Evolutionary conservation across 164 flowering plant species (phyloP).

Genomic region (Liquidambar formosana): DNA sequence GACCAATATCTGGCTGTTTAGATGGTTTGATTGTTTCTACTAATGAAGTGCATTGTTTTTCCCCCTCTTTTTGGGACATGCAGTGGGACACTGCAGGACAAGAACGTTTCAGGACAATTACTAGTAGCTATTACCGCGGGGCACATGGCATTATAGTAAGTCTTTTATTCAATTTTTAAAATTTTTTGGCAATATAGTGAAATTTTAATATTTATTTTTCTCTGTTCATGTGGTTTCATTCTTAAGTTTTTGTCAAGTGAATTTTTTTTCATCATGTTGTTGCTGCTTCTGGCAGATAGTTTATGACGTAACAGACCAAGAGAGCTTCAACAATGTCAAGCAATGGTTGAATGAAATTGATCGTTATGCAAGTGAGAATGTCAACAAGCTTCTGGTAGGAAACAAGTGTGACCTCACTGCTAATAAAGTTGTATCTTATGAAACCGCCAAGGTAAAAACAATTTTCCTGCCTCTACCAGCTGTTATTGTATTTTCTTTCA

Average conservation of each 20-base stretch:
- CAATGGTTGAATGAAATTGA: conserved; percentile 50
- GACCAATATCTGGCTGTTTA: neutral
- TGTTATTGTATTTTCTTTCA: no score
- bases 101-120: conserved; percentile 58
- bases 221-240: neutral
- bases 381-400: conserved; percentile 45
- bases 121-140: conserved; percentile 62
- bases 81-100: conserved; percentile 67
- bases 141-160: conserved; percentile 62
- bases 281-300: conserved; percentile 28
- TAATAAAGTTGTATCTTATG: conserved; percentile 41
- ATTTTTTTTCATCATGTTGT: neutral
- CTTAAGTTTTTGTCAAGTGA: neutral
- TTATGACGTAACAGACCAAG: conserved; percentile 49
- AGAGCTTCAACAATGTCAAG: conserved; percentile 47
- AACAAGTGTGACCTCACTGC: conserved; percentile 43
- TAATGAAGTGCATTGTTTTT: neutral
- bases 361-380: conserved; percentile 51
- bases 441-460: conserved; percentile 37
- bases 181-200: neutral
- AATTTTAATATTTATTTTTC: neutral
- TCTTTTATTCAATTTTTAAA: conserved; percentile 1
- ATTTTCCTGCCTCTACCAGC: neutral
- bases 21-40: no score
- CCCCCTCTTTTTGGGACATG: neutral